These are phyloP conservation scores for Akanthomyces dipterigenus DNA, from an alignment of 2,329 filamentous ascomycete genomes.

Conservation along the genomic window DNA sequence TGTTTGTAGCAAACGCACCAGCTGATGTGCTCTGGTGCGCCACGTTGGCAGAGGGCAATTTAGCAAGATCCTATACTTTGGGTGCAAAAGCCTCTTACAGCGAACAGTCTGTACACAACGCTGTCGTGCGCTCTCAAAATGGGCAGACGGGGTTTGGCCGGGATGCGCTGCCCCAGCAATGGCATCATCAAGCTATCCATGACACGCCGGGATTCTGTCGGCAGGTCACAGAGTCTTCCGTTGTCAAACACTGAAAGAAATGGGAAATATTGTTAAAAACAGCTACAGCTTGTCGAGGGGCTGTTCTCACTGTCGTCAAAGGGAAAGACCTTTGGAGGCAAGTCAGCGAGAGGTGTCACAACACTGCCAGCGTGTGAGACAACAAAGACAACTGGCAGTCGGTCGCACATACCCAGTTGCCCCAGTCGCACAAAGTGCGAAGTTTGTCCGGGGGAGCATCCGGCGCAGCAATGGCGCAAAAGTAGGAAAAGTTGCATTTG, in stretches of 20 bases:
- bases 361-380: neutral
- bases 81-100: conserved; percentile 3
- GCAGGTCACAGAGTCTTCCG: conserved; percentile 15
- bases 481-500: conserved; percentile 19
- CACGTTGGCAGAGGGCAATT: neutral
- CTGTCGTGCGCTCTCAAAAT: conserved; percentile 17
- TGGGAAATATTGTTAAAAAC: neutral
- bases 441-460: conserved; percentile 12
- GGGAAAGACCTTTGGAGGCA: conserved; percentile 15
- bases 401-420: conserved; percentile 18
- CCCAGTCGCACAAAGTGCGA: conserved; percentile 19
- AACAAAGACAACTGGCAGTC: neutral
- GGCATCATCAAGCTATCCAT: conserved; percentile 17
- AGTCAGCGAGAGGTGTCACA: neutral
- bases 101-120: conserved; percentile 12
- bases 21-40: neutral
- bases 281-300: neutral
- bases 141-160: neutral
- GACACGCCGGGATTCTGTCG: conserved; percentile 12
- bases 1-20: neutral
- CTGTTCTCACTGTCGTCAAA: conserved; percentile 17
- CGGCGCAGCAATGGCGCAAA: conserved; percentile 18
- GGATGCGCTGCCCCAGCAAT: neutral
- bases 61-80: neutral
- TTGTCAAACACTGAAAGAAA: conserved; percentile 18